These are phyloP conservation scores for Pseudohyphozyma bogoriensis DNA, from an alignment of 768 basidiomycete genomes.

Conservation along the genomic window DNA sequence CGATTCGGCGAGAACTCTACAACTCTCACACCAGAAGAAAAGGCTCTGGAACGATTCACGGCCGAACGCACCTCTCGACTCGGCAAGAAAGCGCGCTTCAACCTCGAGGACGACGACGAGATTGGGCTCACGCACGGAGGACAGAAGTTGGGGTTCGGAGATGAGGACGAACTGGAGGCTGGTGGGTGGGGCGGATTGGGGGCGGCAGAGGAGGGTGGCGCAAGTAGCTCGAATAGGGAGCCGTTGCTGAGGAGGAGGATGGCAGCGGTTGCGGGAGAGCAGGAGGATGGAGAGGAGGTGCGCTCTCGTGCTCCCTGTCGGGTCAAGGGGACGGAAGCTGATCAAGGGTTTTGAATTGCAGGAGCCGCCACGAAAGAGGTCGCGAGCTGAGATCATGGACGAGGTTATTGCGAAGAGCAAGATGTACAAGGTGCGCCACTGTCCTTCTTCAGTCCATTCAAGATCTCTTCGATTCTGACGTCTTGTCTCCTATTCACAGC, in stretches of 20 bases:
- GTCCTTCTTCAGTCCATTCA: not conserved
- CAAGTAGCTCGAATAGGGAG: slow-evolving; percentile 18
- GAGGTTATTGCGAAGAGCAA: slow-evolving; percentile 98
- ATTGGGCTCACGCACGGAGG: slow-evolving; percentile 31
- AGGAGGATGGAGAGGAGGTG: slow-evolving; percentile 14
- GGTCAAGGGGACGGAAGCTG: slow-evolving; percentile 3
- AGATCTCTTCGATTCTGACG: not conserved
- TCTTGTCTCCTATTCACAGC: slow-evolving; percentile 43
- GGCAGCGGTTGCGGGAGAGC: slow-evolving; percentile 15
- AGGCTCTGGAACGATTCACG: slow-evolving; percentile 94
- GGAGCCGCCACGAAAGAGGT: slow-evolving; percentile 58
- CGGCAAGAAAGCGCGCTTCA: slow-evolving; percentile 62
- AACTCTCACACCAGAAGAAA: slow-evolving; percentile 83
- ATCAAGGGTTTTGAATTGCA: not conserved
- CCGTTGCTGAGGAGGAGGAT: slow-evolving; percentile 21
- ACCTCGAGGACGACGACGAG: slow-evolving; percentile 49
- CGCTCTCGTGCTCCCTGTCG: not conserved
- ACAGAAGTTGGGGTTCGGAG: slow-evolving; percentile 31
- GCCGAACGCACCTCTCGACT: slow-evolving; percentile 56
- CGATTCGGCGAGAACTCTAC: slow-evolving; percentile 95
- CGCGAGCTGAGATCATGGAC: slow-evolving; percentile 92
- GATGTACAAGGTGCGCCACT: slow-evolving; percentile 64
- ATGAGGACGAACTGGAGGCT: slow-evolving; percentile 50
- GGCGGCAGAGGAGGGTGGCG: not conserved
- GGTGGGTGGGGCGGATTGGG: slow-evolving; percentile 27